Percentiles rank a stretch among this genome's conserved stretches.
phyloP scores from a whole-genome alignment of 1,284 basidiomycete species.

The Apiotrichum montevideense region DNA sequence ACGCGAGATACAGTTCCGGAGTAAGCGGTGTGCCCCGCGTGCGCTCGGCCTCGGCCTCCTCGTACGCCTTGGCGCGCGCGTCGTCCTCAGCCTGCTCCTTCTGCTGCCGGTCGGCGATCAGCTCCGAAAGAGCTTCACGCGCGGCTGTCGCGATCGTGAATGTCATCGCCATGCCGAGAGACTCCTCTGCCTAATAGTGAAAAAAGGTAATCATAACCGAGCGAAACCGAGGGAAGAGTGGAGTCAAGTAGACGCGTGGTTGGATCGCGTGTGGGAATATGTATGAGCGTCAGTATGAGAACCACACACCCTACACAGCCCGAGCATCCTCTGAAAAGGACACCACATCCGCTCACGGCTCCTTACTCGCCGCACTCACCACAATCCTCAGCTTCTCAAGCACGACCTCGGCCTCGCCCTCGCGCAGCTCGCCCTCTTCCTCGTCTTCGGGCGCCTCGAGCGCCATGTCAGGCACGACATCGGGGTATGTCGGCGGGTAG shows the following conservation, averaged over 20 bases:
- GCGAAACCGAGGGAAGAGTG: too few relatives aligned
- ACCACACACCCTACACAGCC: too few relatives aligned
- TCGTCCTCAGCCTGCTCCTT: conserved; percentile 58
- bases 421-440: conserved; percentile 51
- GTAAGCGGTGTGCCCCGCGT: conserved; percentile 89
- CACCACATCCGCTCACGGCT: too few relatives aligned
- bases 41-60: conserved; percentile 82
- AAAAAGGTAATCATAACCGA: too few relatives aligned
- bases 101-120: conserved; percentile 60
- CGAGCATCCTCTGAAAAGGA: too few relatives aligned
- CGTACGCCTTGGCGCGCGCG: conserved; percentile 62
- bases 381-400: conserved; percentile 58
- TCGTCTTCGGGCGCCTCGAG: conserved; percentile 61
- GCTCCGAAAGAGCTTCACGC: conserved; percentile 64
- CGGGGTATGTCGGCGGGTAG: conserved; percentile 66
- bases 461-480: conserved; percentile 67
- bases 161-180: conserved; percentile 94
- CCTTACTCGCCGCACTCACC: conserved; percentile 50
- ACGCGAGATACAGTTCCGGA: conserved; percentile 66
- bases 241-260: too few relatives aligned
- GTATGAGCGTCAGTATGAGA: too few relatives aligned
- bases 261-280: too few relatives aligned
- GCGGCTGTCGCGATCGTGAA: conserved; percentile 87
- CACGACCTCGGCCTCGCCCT: conserved; percentile 54
- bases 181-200: conserved; percentile 68